Evolutionary conservation across 2,329 filamentous ascomycete genomes (phyloP).

Genomic region (Ceratocystis variospora): DNA sequence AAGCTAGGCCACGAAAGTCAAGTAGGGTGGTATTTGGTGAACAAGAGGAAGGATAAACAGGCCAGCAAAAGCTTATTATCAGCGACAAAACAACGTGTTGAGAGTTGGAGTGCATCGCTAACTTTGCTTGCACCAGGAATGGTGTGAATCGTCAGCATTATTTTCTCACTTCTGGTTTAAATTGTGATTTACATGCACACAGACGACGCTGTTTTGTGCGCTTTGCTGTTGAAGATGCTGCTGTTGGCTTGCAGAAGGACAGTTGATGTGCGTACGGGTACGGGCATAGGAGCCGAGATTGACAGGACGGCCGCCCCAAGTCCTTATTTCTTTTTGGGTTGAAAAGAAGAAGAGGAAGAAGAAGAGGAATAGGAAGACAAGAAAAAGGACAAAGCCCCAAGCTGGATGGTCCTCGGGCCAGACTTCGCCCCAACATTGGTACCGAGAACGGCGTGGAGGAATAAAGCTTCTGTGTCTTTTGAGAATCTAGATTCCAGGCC

Average conservation of each 20-base stretch:
- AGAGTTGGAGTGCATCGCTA: no score
- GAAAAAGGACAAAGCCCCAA: no score
- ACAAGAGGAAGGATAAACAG: not conserved
- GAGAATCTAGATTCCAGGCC: not conserved
- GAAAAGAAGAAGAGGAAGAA: not conserved
- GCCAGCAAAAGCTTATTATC: not conserved
- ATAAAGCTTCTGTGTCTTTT: not conserved
- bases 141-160: no score
- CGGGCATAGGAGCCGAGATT: conserved; percentile 3
- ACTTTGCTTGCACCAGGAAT: not conserved
- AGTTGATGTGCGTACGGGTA: not conserved
- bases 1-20: not conserved
- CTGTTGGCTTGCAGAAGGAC: not conserved
- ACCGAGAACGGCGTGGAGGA: not conserved
- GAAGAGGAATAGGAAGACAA: not conserved
- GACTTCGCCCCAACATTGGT: not conserved
- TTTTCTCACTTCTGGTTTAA: not conserved
- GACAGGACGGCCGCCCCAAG: not conserved
- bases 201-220: not conserved
- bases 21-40: not conserved
- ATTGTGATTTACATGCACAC: conserved; percentile 1
- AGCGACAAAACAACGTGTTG: not conserved
- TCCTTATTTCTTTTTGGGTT: not conserved
- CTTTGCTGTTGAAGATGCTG: not conserved
- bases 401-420: not conserved